These are phyloP conservation scores for Globisporangium polare DNA, from an alignment of 352 stramenopile species.

Conservation along the genomic window DNA sequence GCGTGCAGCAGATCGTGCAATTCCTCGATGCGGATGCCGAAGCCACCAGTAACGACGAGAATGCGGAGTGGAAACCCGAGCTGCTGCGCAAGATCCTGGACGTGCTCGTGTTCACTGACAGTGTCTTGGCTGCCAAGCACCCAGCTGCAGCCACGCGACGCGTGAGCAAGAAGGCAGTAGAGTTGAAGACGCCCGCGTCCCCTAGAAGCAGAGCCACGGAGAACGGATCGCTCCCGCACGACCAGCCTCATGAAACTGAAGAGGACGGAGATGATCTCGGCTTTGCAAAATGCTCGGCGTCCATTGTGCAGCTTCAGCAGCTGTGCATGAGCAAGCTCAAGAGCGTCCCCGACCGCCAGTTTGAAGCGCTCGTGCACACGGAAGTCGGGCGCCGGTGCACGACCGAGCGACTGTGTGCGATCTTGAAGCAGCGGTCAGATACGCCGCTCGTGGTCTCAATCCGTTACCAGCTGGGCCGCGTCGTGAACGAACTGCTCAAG, in stretches of 20 bases:
- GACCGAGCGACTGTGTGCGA: slow-evolving; percentile 58
- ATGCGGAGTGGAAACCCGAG: slow-evolving; percentile 5
- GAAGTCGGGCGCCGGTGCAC: slow-evolving; percentile 63
- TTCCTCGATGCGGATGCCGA: slow-evolving; percentile 16
- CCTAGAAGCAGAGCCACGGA: background rate
- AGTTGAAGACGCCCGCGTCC: background rate
- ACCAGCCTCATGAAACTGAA: background rate
- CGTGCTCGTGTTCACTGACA: slow-evolving; percentile 60
- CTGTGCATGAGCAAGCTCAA: slow-evolving; percentile 59
- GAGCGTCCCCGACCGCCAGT: slow-evolving; percentile 37
- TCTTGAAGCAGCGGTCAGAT: slow-evolving; percentile 55
- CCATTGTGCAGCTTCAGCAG: slow-evolving; percentile 36
- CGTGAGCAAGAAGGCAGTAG: slow-evolving; percentile 14
- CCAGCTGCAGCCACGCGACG: slow-evolving; percentile 10
- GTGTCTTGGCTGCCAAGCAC: slow-evolving; percentile 44
- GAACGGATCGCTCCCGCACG: background rate
- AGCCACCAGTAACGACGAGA: background rate
- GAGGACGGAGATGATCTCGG: slow-evolving; percentile 11
- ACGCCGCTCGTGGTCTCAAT: slow-evolving; percentile 69
- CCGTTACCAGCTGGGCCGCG: slow-evolving; percentile 72
- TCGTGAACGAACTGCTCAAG: slow-evolving; percentile 73
- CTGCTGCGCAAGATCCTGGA: slow-evolving; percentile 29
- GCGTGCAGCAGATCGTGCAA: slow-evolving; percentile 36
- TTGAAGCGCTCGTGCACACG: slow-evolving; percentile 56
- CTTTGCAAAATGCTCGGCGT: slow-evolving; percentile 8